These are phyloP conservation scores for Macrotyloma uniflorum DNA, from an alignment of 306 rosid species.

Conservation along the genomic window DNA sequence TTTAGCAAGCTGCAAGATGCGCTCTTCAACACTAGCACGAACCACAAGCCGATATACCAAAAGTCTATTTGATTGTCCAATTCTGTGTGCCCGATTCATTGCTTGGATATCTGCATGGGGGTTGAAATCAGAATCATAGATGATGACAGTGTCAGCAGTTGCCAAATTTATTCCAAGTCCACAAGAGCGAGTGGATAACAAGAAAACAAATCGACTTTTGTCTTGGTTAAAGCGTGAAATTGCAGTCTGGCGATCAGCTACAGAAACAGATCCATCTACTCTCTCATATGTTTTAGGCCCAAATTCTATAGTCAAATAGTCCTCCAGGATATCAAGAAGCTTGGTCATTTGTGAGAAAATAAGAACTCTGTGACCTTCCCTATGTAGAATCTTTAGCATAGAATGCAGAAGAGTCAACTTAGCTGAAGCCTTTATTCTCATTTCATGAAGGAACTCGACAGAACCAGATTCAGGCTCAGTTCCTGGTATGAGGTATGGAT, in stretches of 20 bases:
- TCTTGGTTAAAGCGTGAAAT: conserved; percentile 96
- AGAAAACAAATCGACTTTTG: conserved; percentile 95
- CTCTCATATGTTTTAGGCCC: conserved; percentile 98
- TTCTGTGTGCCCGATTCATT: conserved; percentile 99
- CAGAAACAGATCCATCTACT: conserved; percentile 97
- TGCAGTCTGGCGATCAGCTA: conserved; percentile 95
- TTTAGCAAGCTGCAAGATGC: conserved; percentile 99
- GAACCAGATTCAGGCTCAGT: conserved; percentile 98
- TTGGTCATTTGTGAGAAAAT: conserved; percentile 99
- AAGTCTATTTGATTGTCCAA: conserved; percentile 98
- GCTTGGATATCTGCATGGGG: conserved; percentile 99
- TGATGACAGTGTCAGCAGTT: conserved; percentile 98
- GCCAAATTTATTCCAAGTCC: conserved; percentile 99
- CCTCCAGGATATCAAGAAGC: conserved; percentile 97
- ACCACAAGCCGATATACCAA: conserved; percentile 97
- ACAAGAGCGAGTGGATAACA: conserved; percentile 97
- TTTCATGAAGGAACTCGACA: conserved; percentile 92
- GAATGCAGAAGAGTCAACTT: conserved; percentile 94
- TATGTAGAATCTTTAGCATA: conserved; percentile 84
- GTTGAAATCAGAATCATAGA: conserved; percentile 98
- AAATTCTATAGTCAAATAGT: conserved; percentile 85
- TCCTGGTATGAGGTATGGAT: conserved; percentile 98
- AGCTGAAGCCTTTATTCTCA: conserved; percentile 99
- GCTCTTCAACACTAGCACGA: conserved; percentile 99
- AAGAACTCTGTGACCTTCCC: conserved; percentile 95